These are phyloP conservation scores for Fusarium nurragi DNA, from an alignment of 2,329 filamentous ascomycete genomes.

Conservation along the genomic window DNA sequence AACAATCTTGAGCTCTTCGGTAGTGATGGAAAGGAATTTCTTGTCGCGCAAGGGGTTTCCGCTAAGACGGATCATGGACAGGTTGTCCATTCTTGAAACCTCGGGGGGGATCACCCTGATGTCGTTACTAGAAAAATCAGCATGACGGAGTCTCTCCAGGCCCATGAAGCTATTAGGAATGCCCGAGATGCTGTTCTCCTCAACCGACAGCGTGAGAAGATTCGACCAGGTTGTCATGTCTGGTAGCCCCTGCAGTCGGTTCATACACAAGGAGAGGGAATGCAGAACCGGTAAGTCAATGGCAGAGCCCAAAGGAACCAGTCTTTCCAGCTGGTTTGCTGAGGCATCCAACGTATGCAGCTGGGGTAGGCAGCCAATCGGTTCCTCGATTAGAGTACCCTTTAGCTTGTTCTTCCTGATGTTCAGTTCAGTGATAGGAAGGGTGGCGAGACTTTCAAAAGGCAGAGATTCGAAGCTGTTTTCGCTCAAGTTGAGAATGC, in stretches of 20 bases:
- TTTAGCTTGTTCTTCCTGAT: slow-evolving; percentile 81
- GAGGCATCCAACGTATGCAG: slow-evolving; percentile 83
- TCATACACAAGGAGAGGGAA: slow-evolving; percentile 80
- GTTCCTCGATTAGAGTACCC: slow-evolving; percentile 74
- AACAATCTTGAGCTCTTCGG: slow-evolving; percentile 81
- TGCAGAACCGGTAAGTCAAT: slow-evolving; percentile 77
- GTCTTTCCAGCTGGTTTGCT: slow-evolving; percentile 73
- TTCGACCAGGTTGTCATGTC: slow-evolving; percentile 77
- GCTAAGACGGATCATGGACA: slow-evolving; percentile 78
- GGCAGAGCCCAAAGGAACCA: slow-evolving; percentile 55
- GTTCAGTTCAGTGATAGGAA: slow-evolving; percentile 78
- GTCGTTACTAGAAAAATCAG: slow-evolving; percentile 87
- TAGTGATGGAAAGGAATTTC: slow-evolving; percentile 82
- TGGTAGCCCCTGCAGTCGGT: slow-evolving; percentile 78
- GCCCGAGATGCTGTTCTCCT: slow-evolving; percentile 80
- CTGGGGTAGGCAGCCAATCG: slow-evolving; percentile 65
- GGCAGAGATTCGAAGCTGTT: slow-evolving; percentile 79
- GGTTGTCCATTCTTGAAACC: slow-evolving; percentile 80
- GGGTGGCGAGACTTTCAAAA: slow-evolving; percentile 71
- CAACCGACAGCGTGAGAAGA: slow-evolving; percentile 77
- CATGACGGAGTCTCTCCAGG: slow-evolving; percentile 75
- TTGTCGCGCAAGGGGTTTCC: slow-evolving; percentile 93
- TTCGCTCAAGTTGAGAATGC: slow-evolving; percentile 80
- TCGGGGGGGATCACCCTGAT: slow-evolving; percentile 78
- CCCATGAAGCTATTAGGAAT: slow-evolving; percentile 80